phyloP scores from a whole-genome alignment of 495 filamentous ascomycete species.

The Zalerion maritima region DNA sequence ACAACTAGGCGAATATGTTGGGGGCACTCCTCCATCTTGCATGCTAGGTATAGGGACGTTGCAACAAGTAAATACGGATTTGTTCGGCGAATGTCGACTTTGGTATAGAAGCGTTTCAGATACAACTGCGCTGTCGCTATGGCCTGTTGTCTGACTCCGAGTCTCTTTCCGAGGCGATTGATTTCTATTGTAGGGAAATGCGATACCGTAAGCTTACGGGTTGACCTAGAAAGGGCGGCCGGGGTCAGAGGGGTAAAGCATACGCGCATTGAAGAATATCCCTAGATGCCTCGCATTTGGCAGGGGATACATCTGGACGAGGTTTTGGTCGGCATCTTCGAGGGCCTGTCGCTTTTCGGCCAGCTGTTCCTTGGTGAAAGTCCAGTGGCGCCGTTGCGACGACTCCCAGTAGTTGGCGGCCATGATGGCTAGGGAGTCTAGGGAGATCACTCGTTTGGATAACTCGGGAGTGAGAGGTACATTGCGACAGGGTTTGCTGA shows the following conservation, averaged over 20 bases:
- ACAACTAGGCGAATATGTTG: slow-evolving; percentile 88
- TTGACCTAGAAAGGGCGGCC: background rate
- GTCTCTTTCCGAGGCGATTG: slow-evolving; percentile 60
- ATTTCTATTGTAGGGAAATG: slow-evolving; percentile 42
- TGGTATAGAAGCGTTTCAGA: slow-evolving; percentile 82
- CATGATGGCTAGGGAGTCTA: slow-evolving; percentile 37
- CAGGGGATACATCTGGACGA: slow-evolving; percentile 65
- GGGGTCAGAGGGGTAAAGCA: slow-evolving; percentile 11
- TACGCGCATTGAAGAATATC: slow-evolving; percentile 87
- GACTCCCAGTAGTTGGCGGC: slow-evolving; percentile 96
- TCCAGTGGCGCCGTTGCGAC: slow-evolving; percentile 79
- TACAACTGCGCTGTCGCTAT: slow-evolving; percentile 93
- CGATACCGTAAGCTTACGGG: slow-evolving; percentile 4
- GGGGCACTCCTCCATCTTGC: slow-evolving; percentile 97
- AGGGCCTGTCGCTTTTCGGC: slow-evolving; percentile 56
- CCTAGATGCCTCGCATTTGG: slow-evolving; percentile 70
- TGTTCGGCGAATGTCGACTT: slow-evolving; percentile 79
- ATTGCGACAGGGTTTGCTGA: too few relatives aligned
- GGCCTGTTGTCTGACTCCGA: slow-evolving; percentile 75
- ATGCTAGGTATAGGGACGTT: slow-evolving; percentile 87
- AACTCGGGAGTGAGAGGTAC: too few relatives aligned
- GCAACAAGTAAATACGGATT: slow-evolving; percentile 87
- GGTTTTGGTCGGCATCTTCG: slow-evolving; percentile 52
- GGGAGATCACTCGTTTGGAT: too few relatives aligned
- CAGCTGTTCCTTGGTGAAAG: slow-evolving; percentile 69